Evolutionary conservation across 1,284 basidiomycete species (phyloP).

Genomic region (Pseudozyma tsukubaensis): DNA sequence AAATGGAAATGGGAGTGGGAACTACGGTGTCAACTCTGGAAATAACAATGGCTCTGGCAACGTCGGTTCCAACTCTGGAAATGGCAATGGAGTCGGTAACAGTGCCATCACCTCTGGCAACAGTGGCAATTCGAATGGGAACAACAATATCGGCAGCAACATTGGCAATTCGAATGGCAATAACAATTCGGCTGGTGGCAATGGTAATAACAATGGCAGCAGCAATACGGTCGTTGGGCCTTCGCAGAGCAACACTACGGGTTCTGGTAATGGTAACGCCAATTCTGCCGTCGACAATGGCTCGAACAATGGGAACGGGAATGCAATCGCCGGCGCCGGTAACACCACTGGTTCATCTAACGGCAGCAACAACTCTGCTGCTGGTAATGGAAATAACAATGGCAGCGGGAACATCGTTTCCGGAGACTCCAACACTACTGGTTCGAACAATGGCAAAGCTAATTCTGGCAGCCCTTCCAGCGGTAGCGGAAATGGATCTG

Average conservation of each 20-base stretch:
- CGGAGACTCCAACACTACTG: slow-evolving; percentile 1
- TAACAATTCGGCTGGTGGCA: no score
- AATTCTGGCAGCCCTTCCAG: not conserved
- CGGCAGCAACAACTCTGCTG: slow-evolving; percentile 11
- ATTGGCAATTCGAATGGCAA: not conserved
- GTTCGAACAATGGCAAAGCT: not conserved
- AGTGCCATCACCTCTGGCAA: slow-evolving; percentile 3
- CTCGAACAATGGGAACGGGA: slow-evolving; percentile 16
- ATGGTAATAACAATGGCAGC: slow-evolving; percentile 17
- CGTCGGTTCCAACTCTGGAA: slow-evolving; percentile 1
- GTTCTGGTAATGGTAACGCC: slow-evolving; percentile 15
- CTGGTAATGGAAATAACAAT: slow-evolving; percentile 12
- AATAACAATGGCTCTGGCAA: slow-evolving; percentile 6
- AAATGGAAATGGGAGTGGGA: not conserved
- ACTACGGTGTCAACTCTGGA: not conserved
- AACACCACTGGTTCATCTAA: slow-evolving; percentile 9
- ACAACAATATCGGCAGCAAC: slow-evolving; percentile 1
- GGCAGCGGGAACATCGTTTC: slow-evolving; percentile 16
- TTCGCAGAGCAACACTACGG: slow-evolving; percentile 1
- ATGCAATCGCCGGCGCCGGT: not conserved
- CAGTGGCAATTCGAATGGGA: slow-evolving; percentile 7
- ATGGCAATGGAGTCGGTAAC: not conserved
- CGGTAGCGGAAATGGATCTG: not conserved
- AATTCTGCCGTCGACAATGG: slow-evolving; percentile 6
- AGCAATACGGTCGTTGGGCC: slow-evolving; percentile 5